Evolutionary conservation across 345 rosid genomes (phyloP).

Genomic region (Bruguiera sexangula): DNA sequence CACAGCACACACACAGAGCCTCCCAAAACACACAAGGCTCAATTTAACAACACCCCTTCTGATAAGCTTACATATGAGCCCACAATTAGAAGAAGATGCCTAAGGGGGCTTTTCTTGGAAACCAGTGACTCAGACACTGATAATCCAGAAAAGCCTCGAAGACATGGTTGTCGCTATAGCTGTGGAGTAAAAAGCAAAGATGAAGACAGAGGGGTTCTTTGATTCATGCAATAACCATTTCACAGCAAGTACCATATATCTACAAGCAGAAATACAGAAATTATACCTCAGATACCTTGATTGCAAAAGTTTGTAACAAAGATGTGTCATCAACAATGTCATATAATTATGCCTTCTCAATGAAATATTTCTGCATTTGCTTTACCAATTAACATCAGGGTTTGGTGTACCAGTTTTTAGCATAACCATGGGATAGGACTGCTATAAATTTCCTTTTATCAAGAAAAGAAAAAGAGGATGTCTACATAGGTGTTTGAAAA

Average conservation of each 20-base stretch:
- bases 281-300: not conserved
- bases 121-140: constrained; percentile 64
- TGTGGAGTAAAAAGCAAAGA: constrained; percentile 45
- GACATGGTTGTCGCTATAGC: constrained; percentile 62
- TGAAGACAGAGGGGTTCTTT: constrained; percentile 34
- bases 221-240: constrained; percentile 6
- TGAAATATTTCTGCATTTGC: constrained; percentile 9
- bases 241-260: not conserved
- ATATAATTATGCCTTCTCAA: constrained; percentile 3
- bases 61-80: constrained; percentile 56
- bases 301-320: constrained; percentile 19
- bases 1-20: constrained; percentile 20
- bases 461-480: not conserved
- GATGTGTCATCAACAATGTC: constrained; percentile 22
- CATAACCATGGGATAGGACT: not conserved
- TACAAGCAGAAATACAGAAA: not conserved
- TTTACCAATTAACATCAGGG: not conserved
- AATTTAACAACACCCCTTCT: constrained; percentile 37
- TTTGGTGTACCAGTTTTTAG: not conserved
- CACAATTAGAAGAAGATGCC: constrained; percentile 59
- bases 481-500: not conserved
- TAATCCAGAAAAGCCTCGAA: constrained; percentile 64
- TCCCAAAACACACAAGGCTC: constrained; percentile 32
- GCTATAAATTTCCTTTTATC: no score
- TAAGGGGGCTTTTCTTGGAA: constrained; percentile 74